phyloP scores from a whole-genome alignment of 768 basidiomycete genomes.

The Sarcodon sp. region DNA sequence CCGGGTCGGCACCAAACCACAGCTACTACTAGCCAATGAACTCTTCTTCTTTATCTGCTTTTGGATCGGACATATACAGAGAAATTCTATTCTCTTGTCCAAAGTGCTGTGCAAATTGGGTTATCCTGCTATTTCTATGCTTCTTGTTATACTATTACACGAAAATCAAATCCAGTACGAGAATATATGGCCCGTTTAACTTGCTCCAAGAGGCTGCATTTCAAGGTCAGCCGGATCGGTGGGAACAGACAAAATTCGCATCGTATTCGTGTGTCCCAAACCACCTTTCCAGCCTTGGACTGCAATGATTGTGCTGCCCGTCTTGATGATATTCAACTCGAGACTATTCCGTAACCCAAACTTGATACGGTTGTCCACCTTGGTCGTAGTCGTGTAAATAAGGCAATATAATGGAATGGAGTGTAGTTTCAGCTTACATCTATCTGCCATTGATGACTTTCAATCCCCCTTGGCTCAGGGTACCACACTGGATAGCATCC shows the following conservation, averaged over 20 bases:
- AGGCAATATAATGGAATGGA: neutral
- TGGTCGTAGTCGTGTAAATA: neutral
- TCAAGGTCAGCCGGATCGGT: constrained; percentile 71
- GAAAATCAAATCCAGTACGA: too few relatives aligned
- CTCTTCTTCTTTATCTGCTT: too few relatives aligned
- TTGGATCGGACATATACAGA: too few relatives aligned
- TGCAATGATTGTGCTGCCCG: constrained; percentile 83
- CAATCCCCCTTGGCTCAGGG: constrained; percentile 83
- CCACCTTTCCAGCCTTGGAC: constrained; percentile 99
- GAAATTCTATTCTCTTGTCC: too few relatives aligned
- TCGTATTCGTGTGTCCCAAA: constrained; percentile 88
- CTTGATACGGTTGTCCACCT: constrained; percentile 86
- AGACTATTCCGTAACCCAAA: constrained; percentile 82
- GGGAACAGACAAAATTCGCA: constrained; percentile 75
- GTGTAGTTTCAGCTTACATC: constrained; percentile 50
- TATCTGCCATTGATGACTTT: constrained; percentile 88
- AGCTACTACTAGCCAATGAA: too few relatives aligned
- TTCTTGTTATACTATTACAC: too few relatives aligned
- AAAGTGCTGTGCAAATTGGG: too few relatives aligned
- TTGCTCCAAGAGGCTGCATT: constrained; percentile 39
- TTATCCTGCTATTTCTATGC: too few relatives aligned
- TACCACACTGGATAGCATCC: constrained; percentile 98
- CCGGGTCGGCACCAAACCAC: too few relatives aligned
- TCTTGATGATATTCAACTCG: constrained; percentile 72
- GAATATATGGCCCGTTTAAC: too few relatives aligned